These are phyloP conservation scores for Cystobasidium slooffiae DNA, from an alignment of 1,284 basidiomycete species.

Conservation along the genomic window DNA sequence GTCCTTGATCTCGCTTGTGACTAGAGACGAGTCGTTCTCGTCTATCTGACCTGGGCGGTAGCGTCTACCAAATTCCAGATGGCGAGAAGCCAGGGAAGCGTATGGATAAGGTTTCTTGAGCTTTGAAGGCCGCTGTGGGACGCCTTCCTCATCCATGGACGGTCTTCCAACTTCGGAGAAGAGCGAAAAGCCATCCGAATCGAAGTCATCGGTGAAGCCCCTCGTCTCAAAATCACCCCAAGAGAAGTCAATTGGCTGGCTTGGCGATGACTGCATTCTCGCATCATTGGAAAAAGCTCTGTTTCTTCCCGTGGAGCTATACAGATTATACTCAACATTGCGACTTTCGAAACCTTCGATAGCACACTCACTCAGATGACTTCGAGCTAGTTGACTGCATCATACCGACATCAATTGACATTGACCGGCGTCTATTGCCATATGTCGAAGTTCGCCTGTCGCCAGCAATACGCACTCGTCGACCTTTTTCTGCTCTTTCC, in stretches of 20 bases:
- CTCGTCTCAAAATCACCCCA: conserved; percentile 38
- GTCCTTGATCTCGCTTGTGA: not conserved
- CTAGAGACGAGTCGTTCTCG: not conserved
- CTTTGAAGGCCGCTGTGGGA: conserved; percentile 14
- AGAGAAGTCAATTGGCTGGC: not conserved
- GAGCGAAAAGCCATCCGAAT: conserved; percentile 34
- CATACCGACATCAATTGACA: conserved; percentile 19
- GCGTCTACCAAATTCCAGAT: not conserved
- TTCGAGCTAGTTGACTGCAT: conserved; percentile 20
- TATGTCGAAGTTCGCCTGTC: not conserved
- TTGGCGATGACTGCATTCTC: not conserved
- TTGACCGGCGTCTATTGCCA: conserved; percentile 20
- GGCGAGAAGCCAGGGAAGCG: conserved; percentile 12
- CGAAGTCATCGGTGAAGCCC: conserved; percentile 33
- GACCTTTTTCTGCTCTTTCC: conserved; percentile 13
- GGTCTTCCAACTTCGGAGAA: conserved; percentile 34
- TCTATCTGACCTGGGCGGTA: not conserved
- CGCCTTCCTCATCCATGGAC: conserved; percentile 18
- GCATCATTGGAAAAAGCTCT: conserved; percentile 13
- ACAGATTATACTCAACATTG: not conserved
- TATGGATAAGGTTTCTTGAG: conserved; percentile 34
- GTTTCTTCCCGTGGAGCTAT: conserved; percentile 8
- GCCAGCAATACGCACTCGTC: not conserved
- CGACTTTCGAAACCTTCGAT: not conserved
- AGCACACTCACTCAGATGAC: conserved; percentile 13